Base-by-base conservation (phyloP, 163 green algal genomes). In the Chloroidium sp. region DNA sequence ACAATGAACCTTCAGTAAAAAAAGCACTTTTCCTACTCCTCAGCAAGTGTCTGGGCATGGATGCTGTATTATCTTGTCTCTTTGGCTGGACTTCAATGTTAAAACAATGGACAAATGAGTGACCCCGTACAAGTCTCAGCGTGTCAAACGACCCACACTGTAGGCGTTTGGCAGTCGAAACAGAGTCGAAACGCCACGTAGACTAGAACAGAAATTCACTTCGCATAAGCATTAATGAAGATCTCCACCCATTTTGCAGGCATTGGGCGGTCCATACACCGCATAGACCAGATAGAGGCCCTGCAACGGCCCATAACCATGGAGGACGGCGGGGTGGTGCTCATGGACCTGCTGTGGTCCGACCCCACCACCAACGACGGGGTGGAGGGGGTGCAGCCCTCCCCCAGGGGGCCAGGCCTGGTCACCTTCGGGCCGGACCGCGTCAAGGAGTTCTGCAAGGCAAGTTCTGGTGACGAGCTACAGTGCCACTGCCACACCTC, bases 391-490 rank as follows among this genome's bases (percentile, higher is more conserved):
- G 92, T 99, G 86, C 96, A 97, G 89, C 95, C 96, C 69, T 95
- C 88, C 76, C 94, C 96, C 4, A 85, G 96, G 1, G 94, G 95
- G 3, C 93, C 94, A 4, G 96, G 96, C 1, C 91, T 99, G 14
- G 96, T 99, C 75, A 98, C 95, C 0, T 99, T 98, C 87, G 96
- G 96, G 0, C 96, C 96, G 8, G 96, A 99, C 89, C 84, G 96
- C 6, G 96, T 99, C 64, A 96, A 94, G 83, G 92, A 98, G 69
- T 99, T 99, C 84, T 99, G 96, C 92, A 94, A 95, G 91, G 92
- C 94, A 74, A 58, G 85, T 1, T 59, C 62, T 1, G 58, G 59
- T 60, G 62, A 75, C 77, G 3, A 36, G 36, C 36, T 36, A 36
- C 36, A 36, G 36, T 36, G 36, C 36, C 36, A 36, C 36, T 36